Base-by-base conservation (phyloP, 129 eudicot species). In the Saposhnikovia divaricata region DNA sequence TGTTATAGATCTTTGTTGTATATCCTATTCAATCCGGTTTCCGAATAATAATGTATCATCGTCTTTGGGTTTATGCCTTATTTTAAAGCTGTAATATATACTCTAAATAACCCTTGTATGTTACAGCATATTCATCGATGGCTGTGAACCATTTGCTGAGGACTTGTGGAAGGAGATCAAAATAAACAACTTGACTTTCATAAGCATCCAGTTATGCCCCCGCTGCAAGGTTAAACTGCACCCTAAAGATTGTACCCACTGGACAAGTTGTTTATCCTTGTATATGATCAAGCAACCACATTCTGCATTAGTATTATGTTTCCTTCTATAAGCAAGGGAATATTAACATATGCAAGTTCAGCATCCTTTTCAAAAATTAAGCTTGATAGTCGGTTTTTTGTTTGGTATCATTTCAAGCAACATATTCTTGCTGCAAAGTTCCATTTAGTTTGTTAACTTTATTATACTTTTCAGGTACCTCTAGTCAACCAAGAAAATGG, bases 161-260 rank as follows among this genome's bases (percentile, higher is more conserved):
- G 98, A 93, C 80, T 66, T 89, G n/a, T 91, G 98, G 98, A 87
- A 89, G 81, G 90, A 91, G 76, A 84, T 93, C 78, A 87, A 55
- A 80, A 89, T 93, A 28, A 91, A 89, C 78, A 80, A 83, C 77
- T 38, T 79, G 3, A 86, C 89, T 28, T 91, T 93, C 83, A 45
- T 83, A 34, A 93, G 96, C 27, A 89, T 89, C 63, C 87, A 83
- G 84, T 85, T 93, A 66, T 89, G 96, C 81, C 81, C 90, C 39
- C 97, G 98, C 55, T 93, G 97, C 82, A 93, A 93, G 98, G 97
- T 93, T 86, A 80, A 61, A 59, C 44, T 21, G 1, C 43, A 15
- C 59, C 38, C 37, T 23, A 9, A 37, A 34, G 5, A 21, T 14
- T 70, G 45, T 70, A 15, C 4, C 19, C 44, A 70, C 1, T 38